Base-by-base conservation (phyloP, 1,284 basidiomycete species). In the Ustilago tritici region DNA sequence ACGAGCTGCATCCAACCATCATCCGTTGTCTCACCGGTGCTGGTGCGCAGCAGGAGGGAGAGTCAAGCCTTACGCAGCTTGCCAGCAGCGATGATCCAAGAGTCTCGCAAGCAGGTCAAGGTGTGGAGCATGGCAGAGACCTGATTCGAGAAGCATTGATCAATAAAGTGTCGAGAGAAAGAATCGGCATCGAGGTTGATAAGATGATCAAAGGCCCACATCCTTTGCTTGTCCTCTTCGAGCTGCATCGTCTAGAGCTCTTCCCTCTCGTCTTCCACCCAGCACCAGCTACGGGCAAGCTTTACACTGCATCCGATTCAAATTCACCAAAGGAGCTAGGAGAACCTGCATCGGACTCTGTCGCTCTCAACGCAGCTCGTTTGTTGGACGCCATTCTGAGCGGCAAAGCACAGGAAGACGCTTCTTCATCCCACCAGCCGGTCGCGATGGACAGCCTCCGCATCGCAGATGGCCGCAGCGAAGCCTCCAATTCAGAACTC, bases 1-100 rank as follows among this genome's bases (percentile, higher is more conserved):
- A 96, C 82, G 87, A 89, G 15, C 89, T 99, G 65, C 92, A 93
- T n/a, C 87, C 89, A 0, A 92, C 93, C 61, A 89, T 97, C 32
- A 87, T 78, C 12, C 69, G 74, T 36, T 80, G 78, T 49, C 60
- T 84, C 11, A 65, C 65, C 0, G 81, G 69, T 1, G 40, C 58
- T 11, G 61, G 56, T 17, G 31, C 59, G 5, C 46, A 47, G 4
- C 62, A 57, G 0, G 66, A 71, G 6, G 50, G 40, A 17, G 60
- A 75, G 3, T 35, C 41, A 11, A 47, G 46, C 8, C 41, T 53
- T 4, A 36, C 31, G 32, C 62, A 61, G 12, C 57, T 77, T 31
- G 75, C 70, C 2, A 70, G 61, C 54, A 49, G 57, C 23, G 70
- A 78, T 17, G 70, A 76, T 31, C 76, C 76, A 0, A 63, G 76